Evolutionary conservation across 2,329 filamentous ascomycete genomes (phyloP), one percentile per base, ranked within the genome.

Genomic region (Scytalidium lignicola): DNA sequence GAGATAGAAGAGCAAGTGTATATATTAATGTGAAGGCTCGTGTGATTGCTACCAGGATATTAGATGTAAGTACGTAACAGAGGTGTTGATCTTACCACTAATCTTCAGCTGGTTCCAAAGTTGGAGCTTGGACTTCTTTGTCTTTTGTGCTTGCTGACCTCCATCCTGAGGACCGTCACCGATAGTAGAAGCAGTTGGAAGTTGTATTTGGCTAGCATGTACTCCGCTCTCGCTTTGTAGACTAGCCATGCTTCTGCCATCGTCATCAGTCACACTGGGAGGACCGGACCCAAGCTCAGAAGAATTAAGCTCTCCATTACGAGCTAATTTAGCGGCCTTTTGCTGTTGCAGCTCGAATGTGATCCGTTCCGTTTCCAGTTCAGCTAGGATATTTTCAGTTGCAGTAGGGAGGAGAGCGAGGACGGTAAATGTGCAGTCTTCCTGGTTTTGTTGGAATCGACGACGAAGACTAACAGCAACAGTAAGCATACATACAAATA

Each of bases 61-160:
- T 43, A 55, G 55, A 43, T 43, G n/a, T 46, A 13, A 22, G 40
- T 9, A 10, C 43, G 13, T 18, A 21, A 23, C 13, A 46, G n/a
- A 21, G 46, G 15, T 32, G 28, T 21, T 29, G 40, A 40, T 74
- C 86, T 65, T 71, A 95, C 90, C 91, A 70, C 86, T 90, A 58
- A 97, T 96, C 64, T 95, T 96, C 68, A 99, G 80, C 64, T 99
- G 92, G 67, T 95, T 91, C 93, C 93, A 99, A 41, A 99, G 75
- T 71, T 97, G 91, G 44, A 88, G 82, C 77, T 97, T 97, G 53
- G 84, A 90, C 71, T 86, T 91, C 58, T 74, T 75, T 21, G 70
- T 58, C 67, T 83, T 88, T 51, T 78, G 76, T 51, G 65, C 62
- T 21, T 59, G 65, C 47, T 52, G 63, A 47, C 54, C 74, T 65